A percentile compares a stretch with the other conserved stretches of the same genome.
Conservation (phyloP, 192 early-diverging fungal species). For the Gonapodya sp. region DNA sequence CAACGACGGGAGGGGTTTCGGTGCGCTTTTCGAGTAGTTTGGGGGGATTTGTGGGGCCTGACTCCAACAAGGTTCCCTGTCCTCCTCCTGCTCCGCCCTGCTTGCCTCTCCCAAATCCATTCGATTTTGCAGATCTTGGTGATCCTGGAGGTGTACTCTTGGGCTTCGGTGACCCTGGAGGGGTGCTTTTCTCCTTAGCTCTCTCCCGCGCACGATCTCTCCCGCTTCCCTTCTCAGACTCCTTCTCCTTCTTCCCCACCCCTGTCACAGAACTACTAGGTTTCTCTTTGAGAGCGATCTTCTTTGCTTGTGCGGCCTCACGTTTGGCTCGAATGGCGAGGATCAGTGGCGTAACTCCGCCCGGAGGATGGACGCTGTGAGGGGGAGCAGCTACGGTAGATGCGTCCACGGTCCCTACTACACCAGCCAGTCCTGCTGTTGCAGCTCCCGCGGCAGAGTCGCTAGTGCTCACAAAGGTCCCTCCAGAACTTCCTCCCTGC, state of each 20-base stretch:
- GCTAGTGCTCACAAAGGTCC: no score
- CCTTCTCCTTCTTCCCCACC: neutral
- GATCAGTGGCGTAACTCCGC: constrained; percentile 12
- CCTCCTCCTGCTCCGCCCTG: neutral
- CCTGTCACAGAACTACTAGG: neutral
- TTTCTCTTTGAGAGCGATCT: neutral
- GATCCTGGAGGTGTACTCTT: neutral
- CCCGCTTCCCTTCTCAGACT: neutral
- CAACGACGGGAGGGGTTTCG: neutral
- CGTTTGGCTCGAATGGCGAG: constrained; percentile 15
- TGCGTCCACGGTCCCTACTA: constrained; percentile 29
- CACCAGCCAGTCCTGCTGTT: constrained; percentile 23
- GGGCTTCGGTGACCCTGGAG: neutral
- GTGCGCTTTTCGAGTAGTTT: neutral
- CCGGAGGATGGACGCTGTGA: constrained; percentile 8
- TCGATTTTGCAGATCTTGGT: neutral
- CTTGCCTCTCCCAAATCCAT: neutral
- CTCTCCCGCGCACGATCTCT: neutral
- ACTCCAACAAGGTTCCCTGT: neutral
- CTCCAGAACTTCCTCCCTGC: neutral
- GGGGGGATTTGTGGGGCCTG: neutral
- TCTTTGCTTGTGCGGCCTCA: constrained; percentile 15
- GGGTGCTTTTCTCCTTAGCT: neutral
- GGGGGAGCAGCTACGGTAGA: constrained; percentile 5
- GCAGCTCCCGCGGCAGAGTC: constrained; percentile 8